These are phyloP conservation scores for Picochlorum sp. DNA, from an alignment of 139 green algal genomes.

Conservation along the genomic window DNA sequence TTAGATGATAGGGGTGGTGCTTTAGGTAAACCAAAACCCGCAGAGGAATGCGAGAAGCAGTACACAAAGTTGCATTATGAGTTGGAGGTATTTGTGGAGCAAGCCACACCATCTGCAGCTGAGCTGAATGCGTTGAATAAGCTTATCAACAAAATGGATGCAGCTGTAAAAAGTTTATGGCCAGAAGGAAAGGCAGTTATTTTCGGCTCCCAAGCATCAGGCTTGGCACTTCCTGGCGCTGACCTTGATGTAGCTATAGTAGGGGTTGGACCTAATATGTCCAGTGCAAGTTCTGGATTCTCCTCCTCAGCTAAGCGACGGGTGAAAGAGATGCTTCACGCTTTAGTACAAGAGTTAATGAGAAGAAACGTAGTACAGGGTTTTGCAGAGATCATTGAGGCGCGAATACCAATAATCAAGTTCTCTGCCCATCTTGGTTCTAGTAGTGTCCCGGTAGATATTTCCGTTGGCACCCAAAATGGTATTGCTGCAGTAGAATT, in stretches of 20 bases:
- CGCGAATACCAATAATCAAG: conserved; percentile 70
- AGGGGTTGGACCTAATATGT: conserved; percentile 24
- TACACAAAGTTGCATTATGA: conserved; percentile 39
- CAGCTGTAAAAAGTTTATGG: conserved; percentile 37
- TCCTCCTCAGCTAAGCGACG: conserved; percentile 8
- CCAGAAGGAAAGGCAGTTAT: conserved; percentile 37
- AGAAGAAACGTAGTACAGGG: conserved; percentile 5
- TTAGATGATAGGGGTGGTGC: conserved; percentile 14
- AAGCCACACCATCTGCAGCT: conserved; percentile 22
- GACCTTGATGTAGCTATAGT: conserved; percentile 69
- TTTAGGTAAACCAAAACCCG: neutral
- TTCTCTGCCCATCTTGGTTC: conserved; percentile 17
- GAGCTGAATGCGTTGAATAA: conserved; percentile 6
- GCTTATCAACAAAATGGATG: conserved; percentile 26
- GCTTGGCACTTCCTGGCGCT: conserved; percentile 55
- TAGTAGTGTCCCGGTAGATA: conserved; percentile 42
- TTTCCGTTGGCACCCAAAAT: conserved; percentile 61
- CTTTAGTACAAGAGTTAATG: conserved; percentile 27
- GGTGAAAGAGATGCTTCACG: conserved; percentile 21
- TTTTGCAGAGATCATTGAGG: conserved; percentile 35
- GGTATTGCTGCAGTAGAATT: conserved; percentile 48
- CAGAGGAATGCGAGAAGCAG: neutral
- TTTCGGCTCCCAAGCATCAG: conserved; percentile 60
- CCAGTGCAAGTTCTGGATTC: conserved; percentile 27
- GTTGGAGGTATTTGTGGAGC: conserved; percentile 38